Percentiles rank a stretch among this genome's conserved stretches.
These are phyloP conservation scores for Kwoniella shandongensis DNA, from an alignment of 768 basidiomycete genomes.

Conservation along the genomic window DNA sequence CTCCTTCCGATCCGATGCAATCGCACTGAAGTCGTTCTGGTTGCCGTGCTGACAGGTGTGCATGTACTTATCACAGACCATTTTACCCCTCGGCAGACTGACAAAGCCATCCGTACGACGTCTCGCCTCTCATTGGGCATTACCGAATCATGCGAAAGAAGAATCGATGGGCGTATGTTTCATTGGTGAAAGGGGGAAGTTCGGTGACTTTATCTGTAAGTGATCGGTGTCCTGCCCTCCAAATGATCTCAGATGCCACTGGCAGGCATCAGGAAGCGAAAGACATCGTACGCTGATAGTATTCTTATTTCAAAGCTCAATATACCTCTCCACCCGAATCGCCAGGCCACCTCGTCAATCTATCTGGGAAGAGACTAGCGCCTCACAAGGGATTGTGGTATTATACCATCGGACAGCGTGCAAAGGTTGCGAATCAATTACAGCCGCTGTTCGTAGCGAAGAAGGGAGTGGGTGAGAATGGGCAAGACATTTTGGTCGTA, in stretches of 20 bases:
- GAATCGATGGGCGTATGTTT: slow-evolving; percentile 97
- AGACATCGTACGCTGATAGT: neutral
- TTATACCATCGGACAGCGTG: slow-evolving; percentile 81
- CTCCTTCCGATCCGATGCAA: neutral
- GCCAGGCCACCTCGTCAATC: slow-evolving; percentile 68
- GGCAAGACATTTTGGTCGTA: slow-evolving; percentile 70
- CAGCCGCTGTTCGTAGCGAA: slow-evolving; percentile 68
- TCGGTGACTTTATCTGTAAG: slow-evolving; percentile 72
- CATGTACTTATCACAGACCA: slow-evolving; percentile 51
- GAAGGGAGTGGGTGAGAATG: slow-evolving; percentile 63
- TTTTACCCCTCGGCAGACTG: slow-evolving; percentile 73
- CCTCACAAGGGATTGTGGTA: slow-evolving; percentile 75
- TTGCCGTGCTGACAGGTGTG: neutral
- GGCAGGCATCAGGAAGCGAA: no score
- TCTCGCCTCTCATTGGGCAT: slow-evolving; percentile 63
- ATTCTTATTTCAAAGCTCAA: slow-evolving; percentile 59
- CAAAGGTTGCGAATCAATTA: slow-evolving; percentile 64
- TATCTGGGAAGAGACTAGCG: slow-evolving; percentile 62
- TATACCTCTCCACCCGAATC: slow-evolving; percentile 64
- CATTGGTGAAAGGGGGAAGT: slow-evolving; percentile 74
- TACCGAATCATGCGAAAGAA: slow-evolving; percentile 71
- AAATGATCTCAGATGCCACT: no score
- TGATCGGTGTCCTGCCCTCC: no score
- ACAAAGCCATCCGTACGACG: slow-evolving; percentile 71
- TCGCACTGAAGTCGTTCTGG: neutral